Evolutionary conservation across 495 filamentous ascomycete species (phyloP).

Genomic region (Articulospora tetracladia): DNA sequence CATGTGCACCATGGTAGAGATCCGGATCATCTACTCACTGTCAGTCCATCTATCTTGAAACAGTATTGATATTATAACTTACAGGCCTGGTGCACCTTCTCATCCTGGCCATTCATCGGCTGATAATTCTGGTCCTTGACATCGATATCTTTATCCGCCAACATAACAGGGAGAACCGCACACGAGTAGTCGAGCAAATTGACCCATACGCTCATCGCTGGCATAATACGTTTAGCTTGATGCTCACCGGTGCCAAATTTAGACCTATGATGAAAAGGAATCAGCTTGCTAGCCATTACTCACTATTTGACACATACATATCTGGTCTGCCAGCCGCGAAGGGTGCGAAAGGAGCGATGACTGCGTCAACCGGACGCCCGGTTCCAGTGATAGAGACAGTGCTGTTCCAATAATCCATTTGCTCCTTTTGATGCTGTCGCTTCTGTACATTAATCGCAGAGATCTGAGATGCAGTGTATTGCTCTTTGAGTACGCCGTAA

Average conservation of each 20-base stretch:
- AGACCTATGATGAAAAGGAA: background rate
- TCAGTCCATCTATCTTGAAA: conserved; percentile 3
- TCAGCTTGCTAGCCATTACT: conserved; percentile 1
- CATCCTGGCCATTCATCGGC: conserved; percentile 39
- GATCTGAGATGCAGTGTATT: conserved; percentile 43
- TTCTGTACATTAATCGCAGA: conserved; percentile 53
- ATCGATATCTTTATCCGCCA: conserved; percentile 29
- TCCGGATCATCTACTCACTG: conserved; percentile 33
- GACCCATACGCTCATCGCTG: conserved; percentile 37
- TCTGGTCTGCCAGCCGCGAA: conserved; percentile 37
- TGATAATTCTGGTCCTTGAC: conserved; percentile 22
- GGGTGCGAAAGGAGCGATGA: conserved; percentile 34
- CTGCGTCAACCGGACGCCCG: conserved; percentile 52
- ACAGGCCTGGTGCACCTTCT: conserved; percentile 18
- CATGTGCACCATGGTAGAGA: conserved; percentile 42
- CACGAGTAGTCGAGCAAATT: conserved; percentile 68
- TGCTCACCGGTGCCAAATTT: conserved; percentile 11
- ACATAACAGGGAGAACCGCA: conserved; percentile 50
- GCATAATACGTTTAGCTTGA: conserved; percentile 13
- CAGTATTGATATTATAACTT: conserved; percentile 2
- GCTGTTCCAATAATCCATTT: conserved; percentile 64
- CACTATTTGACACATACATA: conserved; percentile 43
- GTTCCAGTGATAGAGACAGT: conserved; percentile 50
- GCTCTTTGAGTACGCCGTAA: conserved; percentile 30
- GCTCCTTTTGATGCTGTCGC: conserved; percentile 56